A percentile compares a stretch with the other conserved stretches of the same genome.
Conservation (phyloP, 2,329 filamentous ascomycete species). For the Colletotrichum sp. region DNA sequence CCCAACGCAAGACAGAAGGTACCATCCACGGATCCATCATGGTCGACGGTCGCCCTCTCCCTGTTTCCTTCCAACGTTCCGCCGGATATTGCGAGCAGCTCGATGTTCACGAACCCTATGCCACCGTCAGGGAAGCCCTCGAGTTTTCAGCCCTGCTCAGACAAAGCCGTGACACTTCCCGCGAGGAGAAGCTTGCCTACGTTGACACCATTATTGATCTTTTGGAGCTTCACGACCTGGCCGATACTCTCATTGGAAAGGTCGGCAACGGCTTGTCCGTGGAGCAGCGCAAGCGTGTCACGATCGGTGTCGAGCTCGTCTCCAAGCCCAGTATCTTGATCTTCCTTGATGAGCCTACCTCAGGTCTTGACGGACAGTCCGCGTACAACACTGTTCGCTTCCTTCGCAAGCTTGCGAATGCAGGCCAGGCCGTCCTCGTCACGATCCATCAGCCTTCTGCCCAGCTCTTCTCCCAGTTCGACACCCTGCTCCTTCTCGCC, state of each 20-base stretch:
- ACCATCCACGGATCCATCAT: slow-evolving; percentile 77
- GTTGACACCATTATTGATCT: slow-evolving; percentile 79
- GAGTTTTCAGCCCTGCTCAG: slow-evolving; percentile 77
- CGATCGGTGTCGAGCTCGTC: slow-evolving; percentile 66
- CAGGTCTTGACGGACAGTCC: slow-evolving; percentile 71
- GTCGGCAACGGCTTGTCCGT: slow-evolving; percentile 59
- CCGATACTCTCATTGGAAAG: slow-evolving; percentile 51
- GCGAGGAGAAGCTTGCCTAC: slow-evolving; percentile 74
- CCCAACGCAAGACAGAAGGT: slow-evolving; percentile 79
- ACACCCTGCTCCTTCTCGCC: slow-evolving; percentile 68
- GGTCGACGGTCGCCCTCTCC: slow-evolving; percentile 75
- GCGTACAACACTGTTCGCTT: slow-evolving; percentile 71
- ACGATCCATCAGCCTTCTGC: slow-evolving; percentile 76
- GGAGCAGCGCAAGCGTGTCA: slow-evolving; percentile 60
- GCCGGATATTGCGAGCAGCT: slow-evolving; percentile 84
- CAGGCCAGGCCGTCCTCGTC: slow-evolving; percentile 70
- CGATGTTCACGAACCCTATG: slow-evolving; percentile 75
- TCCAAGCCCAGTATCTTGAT: slow-evolving; percentile 65
- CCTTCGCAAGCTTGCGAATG: slow-evolving; percentile 68
- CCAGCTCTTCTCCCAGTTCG: slow-evolving; percentile 70
- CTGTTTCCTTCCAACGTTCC: slow-evolving; percentile 78
- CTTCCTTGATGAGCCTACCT: slow-evolving; percentile 69
- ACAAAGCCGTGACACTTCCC: slow-evolving; percentile 68
- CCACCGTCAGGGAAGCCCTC: slow-evolving; percentile 79
- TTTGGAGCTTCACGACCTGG: slow-evolving; percentile 53